Percentiles rank a stretch among this genome's conserved stretches.
These are phyloP conservation scores for Conidiobolus incongruus DNA, from an alignment of 371 early-diverging fungal species.

Conservation along the genomic window DNA sequence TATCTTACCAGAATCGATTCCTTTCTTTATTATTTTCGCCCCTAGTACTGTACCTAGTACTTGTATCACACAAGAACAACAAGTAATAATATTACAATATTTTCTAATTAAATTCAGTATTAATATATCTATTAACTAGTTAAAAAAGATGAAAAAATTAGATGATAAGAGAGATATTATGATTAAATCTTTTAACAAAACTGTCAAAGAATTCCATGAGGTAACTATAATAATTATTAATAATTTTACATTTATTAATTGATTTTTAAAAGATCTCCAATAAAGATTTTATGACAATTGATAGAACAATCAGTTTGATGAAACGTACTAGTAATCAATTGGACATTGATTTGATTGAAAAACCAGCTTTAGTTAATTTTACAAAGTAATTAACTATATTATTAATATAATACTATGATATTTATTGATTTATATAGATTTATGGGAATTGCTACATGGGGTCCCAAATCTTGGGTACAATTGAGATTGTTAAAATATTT, in stretches of 20 bases:
- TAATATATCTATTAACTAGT: slow-evolving; percentile 7
- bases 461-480: slow-evolving; percentile 22
- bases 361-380: not conserved
- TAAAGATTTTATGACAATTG: not conserved
- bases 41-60: slow-evolving; percentile 36
- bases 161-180: slow-evolving; percentile 24
- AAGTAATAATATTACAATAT: slow-evolving; percentile 14
- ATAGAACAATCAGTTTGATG: not conserved
- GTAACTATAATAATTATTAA: too few species aligned
- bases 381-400: not conserved
- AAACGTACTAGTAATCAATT: not conserved
- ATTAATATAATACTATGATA: not conserved
- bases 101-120: not conserved
- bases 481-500: slow-evolving; percentile 23
- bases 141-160: slow-evolving; percentile 25
- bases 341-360: not conserved
- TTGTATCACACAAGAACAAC: slow-evolving; percentile 24
- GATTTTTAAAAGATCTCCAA: not conserved
- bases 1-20: slow-evolving; percentile 37
- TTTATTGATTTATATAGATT: slow-evolving; percentile 12
- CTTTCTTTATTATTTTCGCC: slow-evolving; percentile 26
- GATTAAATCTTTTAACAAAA: slow-evolving; percentile 16
- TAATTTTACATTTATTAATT: not conserved
- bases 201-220: slow-evolving; percentile 4
- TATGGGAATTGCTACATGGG: slow-evolving; percentile 26